A percentile compares a stretch with the other conserved stretches of the same genome.
phyloP scores from a whole-genome alignment of 2,329 filamentous ascomycete genomes.

The Pseudocercospora eumusae region DNA sequence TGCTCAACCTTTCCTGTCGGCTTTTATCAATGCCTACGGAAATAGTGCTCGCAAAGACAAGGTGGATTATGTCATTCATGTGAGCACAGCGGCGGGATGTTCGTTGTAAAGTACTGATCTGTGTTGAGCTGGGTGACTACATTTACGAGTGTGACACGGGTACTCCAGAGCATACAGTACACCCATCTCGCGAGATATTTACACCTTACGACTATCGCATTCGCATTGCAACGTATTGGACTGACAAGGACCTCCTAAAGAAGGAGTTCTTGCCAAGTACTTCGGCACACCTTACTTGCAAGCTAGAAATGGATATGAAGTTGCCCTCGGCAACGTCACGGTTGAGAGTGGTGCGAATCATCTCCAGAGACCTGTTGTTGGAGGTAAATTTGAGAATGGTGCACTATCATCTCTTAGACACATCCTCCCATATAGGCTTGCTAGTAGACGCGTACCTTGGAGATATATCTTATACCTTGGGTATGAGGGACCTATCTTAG shows the following conservation, averaged over 20 bases:
- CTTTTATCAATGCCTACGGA: constrained; percentile 36
- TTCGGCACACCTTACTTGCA: constrained; percentile 63
- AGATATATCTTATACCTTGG: no score
- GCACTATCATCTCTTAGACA: no score
- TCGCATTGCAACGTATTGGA: constrained; percentile 45
- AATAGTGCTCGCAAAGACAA: constrained; percentile 38
- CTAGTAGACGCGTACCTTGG: no score
- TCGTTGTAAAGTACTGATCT: constrained; percentile 6
- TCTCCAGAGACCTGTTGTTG: constrained; percentile 52
- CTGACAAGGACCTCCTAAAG: constrained; percentile 47
- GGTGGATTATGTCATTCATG: constrained; percentile 44
- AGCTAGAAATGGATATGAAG: constrained; percentile 62
- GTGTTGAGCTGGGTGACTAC: constrained; percentile 44
- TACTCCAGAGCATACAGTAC: constrained; percentile 36
- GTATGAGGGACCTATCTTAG: no score
- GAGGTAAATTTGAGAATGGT: constrained; percentile 56
- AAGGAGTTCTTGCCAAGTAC: constrained; percentile 60
- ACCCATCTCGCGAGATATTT: constrained; percentile 43
- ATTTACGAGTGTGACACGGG: constrained; percentile 47
- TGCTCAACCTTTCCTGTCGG: constrained; percentile 34
- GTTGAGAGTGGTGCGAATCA: constrained; percentile 61
- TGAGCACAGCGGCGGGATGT: constrained; percentile 7
- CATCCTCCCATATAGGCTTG: no score
- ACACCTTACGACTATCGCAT: constrained; percentile 50
- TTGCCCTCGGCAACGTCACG: constrained; percentile 68